These are phyloP conservation scores for Xylaria grammica DNA, from an alignment of 495 filamentous ascomycete species.

Conservation along the genomic window DNA sequence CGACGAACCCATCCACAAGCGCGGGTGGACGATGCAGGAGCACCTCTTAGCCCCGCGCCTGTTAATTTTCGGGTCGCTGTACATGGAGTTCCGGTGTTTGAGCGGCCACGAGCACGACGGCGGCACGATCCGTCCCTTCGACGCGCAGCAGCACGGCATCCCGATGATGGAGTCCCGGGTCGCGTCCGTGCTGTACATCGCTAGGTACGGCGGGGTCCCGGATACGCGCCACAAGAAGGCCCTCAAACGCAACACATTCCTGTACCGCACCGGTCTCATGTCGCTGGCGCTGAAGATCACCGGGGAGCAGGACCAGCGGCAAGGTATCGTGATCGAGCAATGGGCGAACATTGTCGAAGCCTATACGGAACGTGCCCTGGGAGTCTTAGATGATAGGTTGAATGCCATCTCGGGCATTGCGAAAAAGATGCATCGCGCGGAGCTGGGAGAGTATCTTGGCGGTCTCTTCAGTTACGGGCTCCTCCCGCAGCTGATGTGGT, in stretches of 20 bases:
- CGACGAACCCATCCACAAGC: neutral
- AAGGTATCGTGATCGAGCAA: slow-evolving; percentile 3
- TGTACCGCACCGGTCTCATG: neutral
- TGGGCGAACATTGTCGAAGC: slow-evolving; percentile 3
- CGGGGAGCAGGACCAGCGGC: neutral
- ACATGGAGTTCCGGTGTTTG: neutral
- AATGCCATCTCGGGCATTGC: slow-evolving; percentile 4
- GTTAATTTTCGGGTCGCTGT: neutral
- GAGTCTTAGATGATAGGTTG: neutral
- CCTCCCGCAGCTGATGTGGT: neutral
- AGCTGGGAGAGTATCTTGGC: slow-evolving; percentile 1
- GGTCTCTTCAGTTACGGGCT: slow-evolving; percentile 3
- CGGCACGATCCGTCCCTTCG: neutral
- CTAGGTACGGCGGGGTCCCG: neutral
- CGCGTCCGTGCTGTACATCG: neutral
- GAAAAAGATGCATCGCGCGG: neutral
- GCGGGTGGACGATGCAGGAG: slow-evolving; percentile 1
- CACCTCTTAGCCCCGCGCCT: neutral
- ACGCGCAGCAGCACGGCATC: neutral
- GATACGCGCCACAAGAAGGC: neutral
- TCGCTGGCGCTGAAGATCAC: neutral
- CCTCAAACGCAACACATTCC: neutral
- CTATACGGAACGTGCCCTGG: neutral
- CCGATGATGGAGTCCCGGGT: neutral
- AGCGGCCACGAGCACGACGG: neutral